Base-by-base conservation (phyloP, 495 filamentous ascomycete genomes). In the Hypoxylon subgilvum region DNA sequence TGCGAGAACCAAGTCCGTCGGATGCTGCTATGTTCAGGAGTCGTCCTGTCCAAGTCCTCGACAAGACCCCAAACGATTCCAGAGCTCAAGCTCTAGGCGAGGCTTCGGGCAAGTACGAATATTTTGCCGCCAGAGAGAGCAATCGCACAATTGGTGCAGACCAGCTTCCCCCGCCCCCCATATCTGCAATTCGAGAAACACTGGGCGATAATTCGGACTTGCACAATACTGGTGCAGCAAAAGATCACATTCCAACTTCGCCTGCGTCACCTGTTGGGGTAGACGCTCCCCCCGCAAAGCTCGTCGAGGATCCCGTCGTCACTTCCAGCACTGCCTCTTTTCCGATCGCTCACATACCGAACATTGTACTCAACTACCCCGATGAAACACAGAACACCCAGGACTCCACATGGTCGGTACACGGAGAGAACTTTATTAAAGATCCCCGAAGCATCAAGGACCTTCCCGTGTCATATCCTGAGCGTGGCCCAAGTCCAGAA, bases 1-100 rank as follows among this genome's bases (percentile, higher is more conserved):
- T 46, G 23, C 49, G 74, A 25, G 66, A 72, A 13, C 67, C 73
- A 21, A 75, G 75, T 51, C 76, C 74, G 14, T 76, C 75, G 9
- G 76, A 79, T 63, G 75, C 75, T 42, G 74, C 70, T 9, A 72
- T 78, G 68, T 67, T 73, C 13, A 74, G 76, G 63, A 63, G 57
- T 21, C 53, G 35, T 16, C 48, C 44, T n/a, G n/a, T 52, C n/a
- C n/a, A n/a, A n/a, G n/a, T n/a, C 5, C 39, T 52, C 28, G 48
- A 40, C 27, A 28, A 35, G 3, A 3, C 22, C 3, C 10, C 56
- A 31, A 34, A 32, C n/a, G 23, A 47, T 13, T 38, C 43, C 27
- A 50, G 57, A 21, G 63, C 66, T 9, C 61, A 70, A 9, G 36
- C 52, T n/a, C 59, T 74, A 27, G 69, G 70, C 5, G 54, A 58